Base-by-base conservation (phyloP, 169 alveolate genomes). In the Toxoplasma gondii region DNA sequence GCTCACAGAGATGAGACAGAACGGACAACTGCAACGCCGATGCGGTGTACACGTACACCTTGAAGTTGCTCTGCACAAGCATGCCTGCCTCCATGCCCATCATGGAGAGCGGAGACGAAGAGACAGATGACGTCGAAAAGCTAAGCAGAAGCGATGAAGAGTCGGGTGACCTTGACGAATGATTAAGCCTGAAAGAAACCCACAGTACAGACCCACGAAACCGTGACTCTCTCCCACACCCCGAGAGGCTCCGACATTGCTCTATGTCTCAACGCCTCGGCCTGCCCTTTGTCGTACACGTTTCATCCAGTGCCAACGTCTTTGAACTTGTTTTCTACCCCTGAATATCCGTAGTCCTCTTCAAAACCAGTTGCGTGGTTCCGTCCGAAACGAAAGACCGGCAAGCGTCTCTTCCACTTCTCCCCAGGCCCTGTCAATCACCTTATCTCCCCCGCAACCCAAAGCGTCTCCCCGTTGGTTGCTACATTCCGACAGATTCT, bases 11-110 rank as follows among this genome's bases (percentile, higher is more conserved):
- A 91, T 97, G 98, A 41, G 98, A 96, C 58, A 98, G 93, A 17
- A 98, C 97, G 64, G 96, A 97, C 41, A 98, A 95, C 81, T 98
- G 98, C 92, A 98, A 93, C 22, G 98, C 96, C 1, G 98, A 97
- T 34, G 98, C 98, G 41, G 99, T 98, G 83, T 98, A 98, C 54
- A 97, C 97, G 91, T 98, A 98, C n/a, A 98, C 98, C 92, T 98
- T 97, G 92, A 98, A 98, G 74, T 98, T 98, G 93, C 99, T 98
- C 91, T 98, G 99, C 80, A 98, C 99, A 39, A 98, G 95, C 53
- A 98, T 95, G 19, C 98, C 98, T 54, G 97, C 96, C 92, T 97
- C 98, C 67, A 97, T 58, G 34, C 95, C 95, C 82, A 45, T 22
- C 16, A 49, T 10, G n/a, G 64, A 36, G 41, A 58, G 58, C 45